Evolutionary conservation across 2,329 filamentous ascomycete species (phyloP).

Genomic region (Trichophyton mentagrophytes): DNA sequence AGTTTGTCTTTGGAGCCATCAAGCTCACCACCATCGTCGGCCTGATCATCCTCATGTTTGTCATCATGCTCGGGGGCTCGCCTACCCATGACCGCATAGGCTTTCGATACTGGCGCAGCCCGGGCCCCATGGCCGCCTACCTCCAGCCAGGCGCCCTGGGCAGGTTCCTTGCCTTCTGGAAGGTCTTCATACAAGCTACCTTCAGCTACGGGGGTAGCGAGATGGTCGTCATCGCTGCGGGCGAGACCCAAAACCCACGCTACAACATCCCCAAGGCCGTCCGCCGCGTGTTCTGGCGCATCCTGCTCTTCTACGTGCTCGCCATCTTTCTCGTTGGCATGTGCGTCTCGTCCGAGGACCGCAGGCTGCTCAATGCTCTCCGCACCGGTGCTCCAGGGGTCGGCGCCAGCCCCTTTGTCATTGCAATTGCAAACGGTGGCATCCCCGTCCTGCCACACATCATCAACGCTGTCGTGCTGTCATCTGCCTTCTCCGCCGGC

Average conservation of each 20-base stretch:
- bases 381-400: constrained; percentile 23
- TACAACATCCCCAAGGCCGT: constrained; percentile 32
- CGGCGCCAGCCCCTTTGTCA: constrained; percentile 41
- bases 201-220: constrained; percentile 43
- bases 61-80: constrained; percentile 38
- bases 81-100: constrained; percentile 34
- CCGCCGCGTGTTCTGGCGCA: constrained; percentile 34
- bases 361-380: constrained; percentile 22
- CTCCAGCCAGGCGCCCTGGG: constrained; percentile 29
- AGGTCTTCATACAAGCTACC: constrained; percentile 34
- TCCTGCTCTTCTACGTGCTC: constrained; percentile 29
- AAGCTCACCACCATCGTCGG: constrained; percentile 41
- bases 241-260: constrained; percentile 36
- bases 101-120: constrained; percentile 39
- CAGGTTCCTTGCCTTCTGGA: constrained; percentile 43
- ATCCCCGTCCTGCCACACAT: constrained; percentile 29
- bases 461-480: constrained; percentile 31
- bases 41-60: constrained; percentile 39
- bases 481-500: constrained; percentile 32
- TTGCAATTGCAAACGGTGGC: constrained; percentile 36
- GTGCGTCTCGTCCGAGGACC: constrained; percentile 28
- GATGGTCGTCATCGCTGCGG: constrained; percentile 37
- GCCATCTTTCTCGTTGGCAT: constrained; percentile 26
- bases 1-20: constrained; percentile 38
- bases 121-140: constrained; percentile 35